Base-by-base conservation (phyloP, 352 stramenopile genomes). In the Pythium oligandrum region DNA sequence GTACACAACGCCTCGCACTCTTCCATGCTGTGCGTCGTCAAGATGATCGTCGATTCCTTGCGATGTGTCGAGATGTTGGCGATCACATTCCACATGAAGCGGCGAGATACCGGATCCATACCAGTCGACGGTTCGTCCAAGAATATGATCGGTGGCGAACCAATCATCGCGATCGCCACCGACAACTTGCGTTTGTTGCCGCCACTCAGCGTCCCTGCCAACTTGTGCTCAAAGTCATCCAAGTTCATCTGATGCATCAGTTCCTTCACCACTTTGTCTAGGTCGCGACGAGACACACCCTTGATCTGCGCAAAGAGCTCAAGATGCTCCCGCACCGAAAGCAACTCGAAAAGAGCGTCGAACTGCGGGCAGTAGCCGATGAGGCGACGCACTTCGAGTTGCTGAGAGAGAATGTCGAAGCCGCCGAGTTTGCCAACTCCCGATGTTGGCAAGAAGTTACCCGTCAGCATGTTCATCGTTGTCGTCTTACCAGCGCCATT, bases 181-280 rank as follows among this genome's bases (percentile, higher is more conserved):
- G 80, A 97, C 8, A 99, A 69, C 58, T 97, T 96, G 36, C 96
- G 78, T 59, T 98, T 98, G 73, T 97, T 98, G 38, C 94, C 94
- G 44, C 91, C 91, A 31, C 79, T 95, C 11, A 96, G 76, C 40
- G 72, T 78, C 4, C 73, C 71, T 0, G 83, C 75, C 44, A 92
- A 66, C 51, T 96, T 96, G 66, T 95, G 50, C 35, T 87, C 77
- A 55, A 93, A 96, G 53, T 77, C 61, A 4, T 54, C 59, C 11
- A 96, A 64, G 48, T 94, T 93, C 58, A 98, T 68, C 53, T 96
- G 68, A 5, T 76, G 48, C 51, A 97, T 93, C 42, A 93, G 88
- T 36, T 83, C 69, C 32, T 61, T 48, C 7, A 98, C 83, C 4
- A 83, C 84, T 3, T 51, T 40, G 35, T 88, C 49, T 4, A 96